These are phyloP conservation scores for Earliella scabrosa DNA, from an alignment of 1,284 basidiomycete species.

Conservation along the genomic window DNA sequence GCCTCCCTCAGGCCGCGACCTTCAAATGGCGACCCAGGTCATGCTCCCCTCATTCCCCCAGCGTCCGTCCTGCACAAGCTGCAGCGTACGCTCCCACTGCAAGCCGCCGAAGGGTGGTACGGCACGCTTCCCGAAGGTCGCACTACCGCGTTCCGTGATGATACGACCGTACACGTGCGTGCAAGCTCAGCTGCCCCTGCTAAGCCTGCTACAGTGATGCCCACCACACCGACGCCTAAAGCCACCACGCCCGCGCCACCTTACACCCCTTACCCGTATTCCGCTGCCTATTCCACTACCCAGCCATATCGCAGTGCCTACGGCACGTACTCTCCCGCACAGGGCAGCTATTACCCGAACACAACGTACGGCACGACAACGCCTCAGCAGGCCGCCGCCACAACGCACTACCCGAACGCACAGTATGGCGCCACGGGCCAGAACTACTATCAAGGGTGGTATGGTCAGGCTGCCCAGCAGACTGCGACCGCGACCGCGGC, in stretches of 20 bases:
- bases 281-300: conserved; percentile 24
- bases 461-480: conserved; percentile 42
- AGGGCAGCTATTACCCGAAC: conserved; percentile 33
- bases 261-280: conserved; percentile 32
- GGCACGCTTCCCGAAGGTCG: conserved; percentile 70
- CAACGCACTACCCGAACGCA: conserved; percentile 31
- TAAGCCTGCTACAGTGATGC: conserved; percentile 31
- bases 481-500: conserved; percentile 51
- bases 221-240: conserved; percentile 21
- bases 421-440: conserved; percentile 31
- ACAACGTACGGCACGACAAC: conserved; percentile 14
- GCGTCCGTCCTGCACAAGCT: conserved; percentile 64
- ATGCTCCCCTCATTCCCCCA: conserved; percentile 58
- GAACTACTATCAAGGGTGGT: conserved; percentile 43
- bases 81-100: conserved; percentile 66
- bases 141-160: conserved; percentile 67
- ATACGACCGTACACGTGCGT: conserved; percentile 68
- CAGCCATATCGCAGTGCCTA: conserved; percentile 35
- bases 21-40: conserved; percentile 39
- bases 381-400: conserved; percentile 12
- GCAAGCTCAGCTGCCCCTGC: conserved; percentile 44
- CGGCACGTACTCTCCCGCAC: conserved; percentile 33
- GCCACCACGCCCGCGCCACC: conserved; percentile 20
- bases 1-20: conserved; percentile 71
- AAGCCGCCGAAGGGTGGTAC: conserved; percentile 67